A percentile compares a stretch with the other conserved stretches of the same genome.
Evolutionary conservation across 73 alveolate species (phyloP).

Genomic region (Symbiodinium natans): DNA sequence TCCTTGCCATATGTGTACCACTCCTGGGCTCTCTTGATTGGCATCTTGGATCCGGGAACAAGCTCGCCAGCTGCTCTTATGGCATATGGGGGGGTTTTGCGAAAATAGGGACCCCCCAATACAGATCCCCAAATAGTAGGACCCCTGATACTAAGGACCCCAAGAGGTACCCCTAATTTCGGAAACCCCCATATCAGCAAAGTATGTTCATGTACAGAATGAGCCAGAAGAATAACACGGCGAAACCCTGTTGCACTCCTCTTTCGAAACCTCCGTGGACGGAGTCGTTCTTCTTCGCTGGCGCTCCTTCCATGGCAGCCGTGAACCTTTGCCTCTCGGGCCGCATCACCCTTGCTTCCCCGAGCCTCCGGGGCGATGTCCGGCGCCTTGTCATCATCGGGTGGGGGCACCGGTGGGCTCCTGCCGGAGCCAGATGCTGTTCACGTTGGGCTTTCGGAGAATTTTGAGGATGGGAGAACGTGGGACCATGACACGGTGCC

Average conservation of each 20-base stretch:
- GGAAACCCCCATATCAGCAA: too few relatives aligned
- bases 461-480: not conserved
- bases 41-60: not conserved
- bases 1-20: slow-evolving; percentile 82
- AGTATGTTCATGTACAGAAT: too few relatives aligned
- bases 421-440: slow-evolving; percentile 11
- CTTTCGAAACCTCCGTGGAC: slow-evolving; percentile 15
- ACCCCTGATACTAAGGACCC: too few relatives aligned
- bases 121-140: too few relatives aligned
- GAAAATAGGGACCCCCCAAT: too few relatives aligned
- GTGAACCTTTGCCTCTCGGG: not conserved
- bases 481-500: not conserved
- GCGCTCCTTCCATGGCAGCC: slow-evolving; percentile 36
- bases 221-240: too few relatives aligned
- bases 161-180: too few relatives aligned
- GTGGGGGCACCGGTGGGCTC: slow-evolving; percentile 77
- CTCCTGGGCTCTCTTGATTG: not conserved
- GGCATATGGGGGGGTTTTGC: not conserved
- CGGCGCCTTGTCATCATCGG: slow-evolving; percentile 81
- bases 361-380: slow-evolving; percentile 59
- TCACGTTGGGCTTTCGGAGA: not conserved
- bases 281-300: slow-evolving; percentile 71
- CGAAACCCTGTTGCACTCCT: too few relatives aligned
- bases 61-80: not conserved
- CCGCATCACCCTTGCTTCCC: not conserved